Base-by-base conservation (phyloP, 257 asterid species). In the Gentiana macrophylla region DNA sequence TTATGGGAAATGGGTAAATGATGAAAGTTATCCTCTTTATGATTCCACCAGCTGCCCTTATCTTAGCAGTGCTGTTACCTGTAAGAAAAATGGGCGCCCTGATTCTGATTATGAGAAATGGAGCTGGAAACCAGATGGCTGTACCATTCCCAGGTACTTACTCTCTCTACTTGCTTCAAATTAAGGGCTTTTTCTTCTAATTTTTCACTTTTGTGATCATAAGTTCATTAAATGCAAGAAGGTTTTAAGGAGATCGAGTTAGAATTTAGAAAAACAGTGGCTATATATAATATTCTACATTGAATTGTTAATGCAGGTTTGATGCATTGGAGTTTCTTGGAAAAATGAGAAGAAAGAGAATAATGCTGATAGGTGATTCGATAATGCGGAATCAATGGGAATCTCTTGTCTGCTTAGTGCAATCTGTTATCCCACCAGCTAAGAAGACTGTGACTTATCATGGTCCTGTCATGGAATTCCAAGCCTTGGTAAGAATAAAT, bases 371-470 rank as follows among this genome's bases (percentile, higher is more conserved):
- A 0, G 97, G 97, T 11, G 95, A 89, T 70, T 89, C 97, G 52
- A 89, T 89, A 64, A 70, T 81, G 88, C 78, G 97, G 73, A 89
- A 89, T 64, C 97, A 89, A 54, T 89, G 97, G 97, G 97, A 86
- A 62, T 89, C 97, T 59, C 93, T 86, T 2, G 95, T 89, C 8
- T 89, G 97, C 63, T 68, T 89, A 63, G 77, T 86, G 56, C 94
- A 89, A 36, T 86, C 97, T 12, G 95, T 86, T 1, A 70, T 86
- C 47, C 94, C 97, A 2, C 69, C 75, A 34, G 73, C 82, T 12
- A 54, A 93, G 51, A 89, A 89, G 61, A 79, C 86, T 0, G 80
- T 86, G 50, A 77, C 86, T 57, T 84, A 84, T 72, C 81, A 75
- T 45, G 97, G 97, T 9, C 88, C 97, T 11, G 77, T 89, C 6